These are phyloP conservation scores for Coemansia sp. DNA, from an alignment of 192 early-diverging fungal species.

Conservation along the genomic window DNA sequence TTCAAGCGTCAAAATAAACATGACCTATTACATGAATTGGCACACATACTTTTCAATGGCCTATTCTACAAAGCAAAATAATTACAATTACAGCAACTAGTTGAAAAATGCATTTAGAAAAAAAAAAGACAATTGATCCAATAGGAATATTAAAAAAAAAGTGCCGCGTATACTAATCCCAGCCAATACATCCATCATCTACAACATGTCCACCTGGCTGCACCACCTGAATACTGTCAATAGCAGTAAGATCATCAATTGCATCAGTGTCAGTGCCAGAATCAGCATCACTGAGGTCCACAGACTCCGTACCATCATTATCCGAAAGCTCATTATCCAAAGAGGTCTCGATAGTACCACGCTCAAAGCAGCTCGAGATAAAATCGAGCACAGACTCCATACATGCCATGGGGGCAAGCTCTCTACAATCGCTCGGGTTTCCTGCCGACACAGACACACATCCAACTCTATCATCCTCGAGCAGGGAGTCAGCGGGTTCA, in stretches of 20 bases:
- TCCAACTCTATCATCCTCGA: conserved; percentile 13
- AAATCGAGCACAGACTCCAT: conserved; percentile 31
- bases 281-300: background rate
- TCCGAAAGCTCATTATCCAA: background rate
- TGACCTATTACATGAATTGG: background rate
- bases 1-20: background rate
- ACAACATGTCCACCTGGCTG: background rate
- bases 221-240: background rate
- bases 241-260: background rate
- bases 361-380: conserved; percentile 25
- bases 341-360: background rate
- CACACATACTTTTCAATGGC: no score
- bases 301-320: background rate
- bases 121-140: background rate
- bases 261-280: background rate
- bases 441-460: conserved; percentile 26
- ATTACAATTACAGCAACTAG: no score
- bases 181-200: background rate
- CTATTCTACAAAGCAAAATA: no score
- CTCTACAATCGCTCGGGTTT: conserved; percentile 28
- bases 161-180: background rate
- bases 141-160: background rate
- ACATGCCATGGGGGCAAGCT: conserved; percentile 38
- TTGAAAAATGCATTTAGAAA: no score
- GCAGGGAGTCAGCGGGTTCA: background rate